Base-by-base conservation (phyloP, 148 eudicot species). In the Polygonum aviculare region DNA sequence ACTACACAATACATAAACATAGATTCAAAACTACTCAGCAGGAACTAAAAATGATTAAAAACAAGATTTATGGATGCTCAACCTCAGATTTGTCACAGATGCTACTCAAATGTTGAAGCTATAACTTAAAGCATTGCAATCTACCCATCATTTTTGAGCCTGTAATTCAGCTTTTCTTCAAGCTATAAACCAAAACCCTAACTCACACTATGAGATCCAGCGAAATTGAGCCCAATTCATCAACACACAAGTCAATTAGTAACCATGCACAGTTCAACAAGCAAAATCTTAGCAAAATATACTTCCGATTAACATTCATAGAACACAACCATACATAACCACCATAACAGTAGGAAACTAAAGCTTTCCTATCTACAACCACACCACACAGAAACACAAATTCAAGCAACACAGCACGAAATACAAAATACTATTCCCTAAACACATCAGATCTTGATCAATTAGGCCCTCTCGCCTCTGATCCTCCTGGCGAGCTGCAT, bases 391-490 rank as follows among this genome's bases (percentile, higher is more conserved):
- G 72, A 38, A 67, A 67, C 16, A 3, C 15, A 67, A 45, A 67
- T 67, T 67, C 44, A 36, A 7, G 9, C 11, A 60, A 35, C 2
- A 1, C 45, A 15, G 5, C 63, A 57, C 19, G 62, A 55, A 57
- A 57, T 2, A 19, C 1, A 57, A 57, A 5, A 2, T 19, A 6
- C 12, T 19, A n/a, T 8, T 19, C 26, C 1, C 63, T 31, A 62
- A 62, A 2, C 7, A 12, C 39, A 35, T 14, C 44, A 0, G 19
- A 62, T n/a, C 16, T 36, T 5, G 11, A 12, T 31, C 51, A 74
- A 74, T 72, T 12, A 80, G 50, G 82, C 82, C 22, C 82, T 80
- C 73, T 80, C 82, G 55, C 82, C 82, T 8, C 82, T 59, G 48
- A 80, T 80, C 33, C 82, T 72, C 22, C 82, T 47, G 2, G 82